Evolutionary conservation across 2,329 filamentous ascomycete species (phyloP).

Genomic region (Fusarium dlaminii): DNA sequence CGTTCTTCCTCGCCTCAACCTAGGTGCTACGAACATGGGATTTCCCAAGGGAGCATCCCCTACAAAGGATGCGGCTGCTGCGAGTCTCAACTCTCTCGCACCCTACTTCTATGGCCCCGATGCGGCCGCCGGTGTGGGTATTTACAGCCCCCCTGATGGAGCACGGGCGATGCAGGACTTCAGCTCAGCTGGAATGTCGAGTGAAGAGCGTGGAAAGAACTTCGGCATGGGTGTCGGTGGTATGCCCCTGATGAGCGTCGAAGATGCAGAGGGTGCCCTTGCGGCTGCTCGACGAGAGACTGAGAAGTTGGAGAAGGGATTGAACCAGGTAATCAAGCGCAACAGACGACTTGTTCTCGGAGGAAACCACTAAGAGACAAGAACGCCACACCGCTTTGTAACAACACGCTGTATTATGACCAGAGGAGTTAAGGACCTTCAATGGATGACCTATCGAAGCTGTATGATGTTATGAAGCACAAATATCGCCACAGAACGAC

Average conservation of each 20-base stretch:
- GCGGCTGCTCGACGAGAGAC: slow-evolving; percentile 65
- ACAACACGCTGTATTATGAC: neutral
- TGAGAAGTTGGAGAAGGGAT: slow-evolving; percentile 69
- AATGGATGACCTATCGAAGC: neutral
- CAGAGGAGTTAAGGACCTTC: neutral
- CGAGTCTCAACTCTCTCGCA: slow-evolving; percentile 63
- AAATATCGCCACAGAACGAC: neutral
- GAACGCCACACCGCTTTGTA: neutral
- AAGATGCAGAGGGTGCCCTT: slow-evolving; percentile 69
- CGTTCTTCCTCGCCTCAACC: slow-evolving; percentile 68
- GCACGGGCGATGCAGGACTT: slow-evolving; percentile 49
- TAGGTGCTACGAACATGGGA: slow-evolving; percentile 59
- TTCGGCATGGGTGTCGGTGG: slow-evolving; percentile 48
- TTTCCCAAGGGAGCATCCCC: slow-evolving; percentile 50
- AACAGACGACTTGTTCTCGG: slow-evolving; percentile 65
- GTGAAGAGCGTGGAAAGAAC: slow-evolving; percentile 46
- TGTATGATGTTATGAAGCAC: slow-evolving; percentile 9
- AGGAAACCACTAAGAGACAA: slow-evolving; percentile 34
- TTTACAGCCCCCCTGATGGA: slow-evolving; percentile 53
- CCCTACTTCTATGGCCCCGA: slow-evolving; percentile 65
- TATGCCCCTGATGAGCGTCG: slow-evolving; percentile 67
- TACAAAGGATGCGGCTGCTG: slow-evolving; percentile 57
- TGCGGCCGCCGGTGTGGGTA: slow-evolving; percentile 56
- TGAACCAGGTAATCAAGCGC: slow-evolving; percentile 68
- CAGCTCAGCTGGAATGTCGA: slow-evolving; percentile 41